A percentile compares a stretch with the other conserved stretches of the same genome.
Evolutionary conservation across 495 filamentous ascomycete genomes (phyloP).

Genomic region (Chaetomium fimeti): DNA sequence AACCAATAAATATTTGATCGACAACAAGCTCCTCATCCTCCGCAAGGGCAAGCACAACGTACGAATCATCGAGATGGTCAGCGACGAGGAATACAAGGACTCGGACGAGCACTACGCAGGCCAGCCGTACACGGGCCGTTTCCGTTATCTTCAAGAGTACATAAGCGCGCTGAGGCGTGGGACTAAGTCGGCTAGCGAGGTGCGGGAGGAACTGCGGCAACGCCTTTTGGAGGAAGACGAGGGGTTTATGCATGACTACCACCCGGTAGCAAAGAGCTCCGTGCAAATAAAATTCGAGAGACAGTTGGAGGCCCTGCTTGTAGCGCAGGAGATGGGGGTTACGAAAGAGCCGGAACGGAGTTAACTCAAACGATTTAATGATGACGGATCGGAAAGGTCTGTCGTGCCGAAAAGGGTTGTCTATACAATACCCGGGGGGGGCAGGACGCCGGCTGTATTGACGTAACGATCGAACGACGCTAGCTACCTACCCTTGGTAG

Average conservation of each 20-base stretch:
- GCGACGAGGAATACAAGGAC: constrained; percentile 62
- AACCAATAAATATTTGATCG: constrained; percentile 61
- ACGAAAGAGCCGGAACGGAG: neutral
- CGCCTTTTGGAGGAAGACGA: constrained; percentile 45
- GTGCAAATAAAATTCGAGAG: constrained; percentile 16
- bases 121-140: constrained; percentile 39
- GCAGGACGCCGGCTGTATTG: too few relatives aligned
- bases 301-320: constrained; percentile 26
- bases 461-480: neutral
- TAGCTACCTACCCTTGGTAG: neutral
- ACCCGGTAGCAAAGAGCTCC: constrained; percentile 25
- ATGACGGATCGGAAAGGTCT: too few relatives aligned
- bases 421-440: too few relatives aligned
- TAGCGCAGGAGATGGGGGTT: constrained; percentile 1
- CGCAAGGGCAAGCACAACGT: constrained; percentile 80
- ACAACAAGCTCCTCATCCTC: constrained; percentile 63
- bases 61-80: constrained; percentile 66
- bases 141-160: constrained; percentile 35
- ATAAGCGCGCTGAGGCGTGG: constrained; percentile 27
- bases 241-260: constrained; percentile 26
- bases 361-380: too few relatives aligned
- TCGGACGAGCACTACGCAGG: constrained; percentile 48
- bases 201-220: constrained; percentile 32
- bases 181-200: constrained; percentile 12
- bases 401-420: too few relatives aligned